Evolutionary conservation across 495 filamentous ascomycete species (phyloP).

Genomic region (Parachaetomium inaequale): DNA sequence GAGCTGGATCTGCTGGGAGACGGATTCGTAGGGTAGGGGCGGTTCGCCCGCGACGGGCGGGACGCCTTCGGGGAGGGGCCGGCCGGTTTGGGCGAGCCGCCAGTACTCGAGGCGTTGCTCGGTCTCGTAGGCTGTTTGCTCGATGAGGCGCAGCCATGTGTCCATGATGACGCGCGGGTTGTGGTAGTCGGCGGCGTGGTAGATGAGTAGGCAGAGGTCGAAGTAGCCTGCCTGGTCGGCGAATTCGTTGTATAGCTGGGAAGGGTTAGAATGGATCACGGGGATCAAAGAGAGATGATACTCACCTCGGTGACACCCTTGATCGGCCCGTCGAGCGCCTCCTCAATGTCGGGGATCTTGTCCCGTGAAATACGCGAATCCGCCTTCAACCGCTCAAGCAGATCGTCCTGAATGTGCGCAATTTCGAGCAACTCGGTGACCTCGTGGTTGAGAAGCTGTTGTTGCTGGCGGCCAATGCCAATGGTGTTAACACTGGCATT

Average conservation of each 20-base stretch:
- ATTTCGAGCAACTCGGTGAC: constrained; percentile 85
- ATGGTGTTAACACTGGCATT: constrained; percentile 74
- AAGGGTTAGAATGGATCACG: constrained; percentile 26
- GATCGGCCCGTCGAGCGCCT: constrained; percentile 69
- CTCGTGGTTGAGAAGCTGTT: constrained; percentile 74
- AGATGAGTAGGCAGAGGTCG: constrained; percentile 89
- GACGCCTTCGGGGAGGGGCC: constrained; percentile 14
- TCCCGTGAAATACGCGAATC: constrained; percentile 64
- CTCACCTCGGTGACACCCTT: constrained; percentile 69
- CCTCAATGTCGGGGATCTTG: constrained; percentile 57
- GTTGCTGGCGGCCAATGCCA: constrained; percentile 67
- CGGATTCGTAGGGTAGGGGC: constrained; percentile 69
- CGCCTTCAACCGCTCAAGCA: constrained; percentile 71
- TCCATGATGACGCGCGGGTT: constrained; percentile 73
- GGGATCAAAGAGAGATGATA: constrained; percentile 16
- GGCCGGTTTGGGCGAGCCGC: constrained; percentile 21
- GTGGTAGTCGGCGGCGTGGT: constrained; percentile 80
- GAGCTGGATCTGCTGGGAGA: constrained; percentile 67
- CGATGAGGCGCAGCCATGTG: constrained; percentile 81
- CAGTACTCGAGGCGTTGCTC: constrained; percentile 44
- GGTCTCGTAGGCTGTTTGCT: constrained; percentile 63
- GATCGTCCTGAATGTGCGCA: constrained; percentile 90
- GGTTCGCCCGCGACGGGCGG: constrained; percentile 26
- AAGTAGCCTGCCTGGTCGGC: constrained; percentile 85
- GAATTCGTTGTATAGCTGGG: constrained; percentile 83